Percentiles rank a stretch among this genome's conserved stretches.
Evolutionary conservation across 768 basidiomycete genomes (phyloP).

Genomic region (Xanthoconium stramineum): DNA sequence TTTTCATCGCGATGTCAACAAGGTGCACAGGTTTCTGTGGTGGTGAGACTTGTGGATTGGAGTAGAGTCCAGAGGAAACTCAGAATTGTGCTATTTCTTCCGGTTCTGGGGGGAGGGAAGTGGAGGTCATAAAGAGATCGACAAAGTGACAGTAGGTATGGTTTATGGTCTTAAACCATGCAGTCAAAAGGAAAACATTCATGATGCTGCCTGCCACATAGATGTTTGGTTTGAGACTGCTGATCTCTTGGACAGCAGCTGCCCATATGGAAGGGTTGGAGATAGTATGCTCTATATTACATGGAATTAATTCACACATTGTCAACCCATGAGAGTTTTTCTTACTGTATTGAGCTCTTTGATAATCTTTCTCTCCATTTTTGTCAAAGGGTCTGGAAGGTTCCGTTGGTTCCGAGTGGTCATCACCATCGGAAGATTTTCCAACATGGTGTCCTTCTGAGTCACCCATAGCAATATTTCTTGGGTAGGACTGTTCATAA

Average conservation of each 20-base stretch:
- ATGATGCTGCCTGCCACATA: slow-evolving; percentile 3
- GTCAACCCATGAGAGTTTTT: no score
- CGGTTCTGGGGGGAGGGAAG: fast-evolving
- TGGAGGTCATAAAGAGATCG: background rate
- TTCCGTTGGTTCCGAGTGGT: no score
- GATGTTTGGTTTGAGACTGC: background rate
- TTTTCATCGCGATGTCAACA: no score
- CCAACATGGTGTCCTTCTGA: no score
- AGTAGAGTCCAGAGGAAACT: background rate
- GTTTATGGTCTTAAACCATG: background rate
- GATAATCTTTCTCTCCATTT: no score
- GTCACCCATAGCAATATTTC: no score
- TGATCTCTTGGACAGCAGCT: background rate
- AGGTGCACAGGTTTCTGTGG: background rate
- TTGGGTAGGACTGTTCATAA: no score
- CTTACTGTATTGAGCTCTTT: no score
- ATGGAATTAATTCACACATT: no score
- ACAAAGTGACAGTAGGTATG: background rate
- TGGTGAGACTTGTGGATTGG: background rate
- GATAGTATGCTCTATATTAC: background rate
- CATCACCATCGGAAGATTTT: no score
- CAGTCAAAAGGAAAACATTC: slow-evolving; percentile 1
- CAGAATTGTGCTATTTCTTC: background rate
- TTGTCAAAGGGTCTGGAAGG: no score
- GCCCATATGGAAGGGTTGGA: slow-evolving; percentile 10